These are phyloP conservation scores for Carex parvula DNA, from an alignment of 176 grass and related monocot species.

Conservation along the genomic window DNA sequence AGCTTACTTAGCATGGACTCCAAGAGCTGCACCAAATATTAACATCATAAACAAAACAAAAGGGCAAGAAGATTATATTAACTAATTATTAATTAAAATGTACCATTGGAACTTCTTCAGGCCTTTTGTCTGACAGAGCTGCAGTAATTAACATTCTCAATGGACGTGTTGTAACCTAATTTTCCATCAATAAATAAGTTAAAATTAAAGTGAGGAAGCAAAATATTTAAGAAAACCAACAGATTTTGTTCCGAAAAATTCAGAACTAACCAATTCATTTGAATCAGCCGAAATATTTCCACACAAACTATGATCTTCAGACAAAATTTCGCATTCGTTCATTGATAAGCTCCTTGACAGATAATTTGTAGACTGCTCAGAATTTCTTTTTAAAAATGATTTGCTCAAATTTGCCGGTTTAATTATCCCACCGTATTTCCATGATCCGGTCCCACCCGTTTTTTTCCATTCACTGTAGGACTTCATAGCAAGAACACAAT, in stretches of 20 bases:
- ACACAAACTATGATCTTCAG: conserved; percentile 42
- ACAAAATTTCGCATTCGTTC: conserved; percentile 51
- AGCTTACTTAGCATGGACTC: conserved; percentile 86
- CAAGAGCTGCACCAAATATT: conserved; percentile 59
- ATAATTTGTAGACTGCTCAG: conserved; percentile 43
- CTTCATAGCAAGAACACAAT: conserved; percentile 86
- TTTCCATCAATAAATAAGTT: conserved; percentile 22
- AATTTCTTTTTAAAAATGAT: conserved; percentile 65
- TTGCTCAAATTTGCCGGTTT: conserved; percentile 59
- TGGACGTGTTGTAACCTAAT: conserved; percentile 60
- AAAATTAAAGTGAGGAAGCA: conserved; percentile 23
- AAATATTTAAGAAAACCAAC: conserved; percentile 22
- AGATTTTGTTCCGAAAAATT: neutral
- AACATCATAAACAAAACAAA: conserved; percentile 9
- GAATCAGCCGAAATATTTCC: conserved; percentile 51
- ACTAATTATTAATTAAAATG: neutral
- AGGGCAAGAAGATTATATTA: conserved; percentile 27
- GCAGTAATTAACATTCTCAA: conserved; percentile 84
- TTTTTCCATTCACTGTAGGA: conserved; percentile 95
- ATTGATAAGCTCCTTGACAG: conserved; percentile 67
- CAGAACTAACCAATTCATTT: conserved; percentile 59
- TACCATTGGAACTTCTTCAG: conserved; percentile 97
- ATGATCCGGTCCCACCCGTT: conserved; percentile 75
- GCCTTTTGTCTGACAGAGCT: conserved; percentile 79
- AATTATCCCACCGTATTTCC: conserved; percentile 83